Evolutionary conservation across 768 basidiomycete genomes (phyloP).

Genomic region (Naematelia aurantialba): DNA sequence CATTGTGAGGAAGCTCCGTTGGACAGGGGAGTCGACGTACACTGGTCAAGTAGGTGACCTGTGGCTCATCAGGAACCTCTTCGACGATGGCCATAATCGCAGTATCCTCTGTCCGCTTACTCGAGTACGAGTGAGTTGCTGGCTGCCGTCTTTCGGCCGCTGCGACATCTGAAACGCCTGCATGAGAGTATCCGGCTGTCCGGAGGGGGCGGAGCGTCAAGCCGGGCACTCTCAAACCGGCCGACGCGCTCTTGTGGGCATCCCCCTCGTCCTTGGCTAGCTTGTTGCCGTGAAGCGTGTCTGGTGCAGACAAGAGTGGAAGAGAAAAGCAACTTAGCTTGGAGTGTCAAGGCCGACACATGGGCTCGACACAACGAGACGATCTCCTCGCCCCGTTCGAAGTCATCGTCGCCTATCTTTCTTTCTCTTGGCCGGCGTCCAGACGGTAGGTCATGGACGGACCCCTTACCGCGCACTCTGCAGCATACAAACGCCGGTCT

Average conservation of each 20-base stretch:
- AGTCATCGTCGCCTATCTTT: not conserved
- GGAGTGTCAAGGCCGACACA: not conserved
- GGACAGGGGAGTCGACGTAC: not conserved
- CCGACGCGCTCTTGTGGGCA: not conserved
- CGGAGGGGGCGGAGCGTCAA: not conserved
- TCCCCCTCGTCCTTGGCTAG: not conserved
- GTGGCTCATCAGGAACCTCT: constrained; percentile 2
- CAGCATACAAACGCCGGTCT: constrained; percentile 30
- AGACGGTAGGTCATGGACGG: not conserved
- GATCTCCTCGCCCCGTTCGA: not conserved
- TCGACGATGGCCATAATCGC: constrained; percentile 3
- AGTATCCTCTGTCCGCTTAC: no score
- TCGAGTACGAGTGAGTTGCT: not conserved
- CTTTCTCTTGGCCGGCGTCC: not conserved
- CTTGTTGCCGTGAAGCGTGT: no score
- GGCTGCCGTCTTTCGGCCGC: not conserved
- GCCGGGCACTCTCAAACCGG: not conserved
- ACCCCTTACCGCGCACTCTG: not conserved
- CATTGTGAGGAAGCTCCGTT: not conserved
- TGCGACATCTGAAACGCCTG: not conserved
- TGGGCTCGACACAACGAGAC: not conserved
- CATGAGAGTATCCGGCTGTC: not conserved
- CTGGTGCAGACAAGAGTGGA: not conserved
- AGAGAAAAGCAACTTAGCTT: not conserved
- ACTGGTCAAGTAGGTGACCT: not conserved